A percentile compares a stretch with the other conserved stretches of the same genome.
These are phyloP conservation scores for Xylariaceae sp. DNA, from an alignment of 2,329 filamentous ascomycete species.

Conservation along the genomic window DNA sequence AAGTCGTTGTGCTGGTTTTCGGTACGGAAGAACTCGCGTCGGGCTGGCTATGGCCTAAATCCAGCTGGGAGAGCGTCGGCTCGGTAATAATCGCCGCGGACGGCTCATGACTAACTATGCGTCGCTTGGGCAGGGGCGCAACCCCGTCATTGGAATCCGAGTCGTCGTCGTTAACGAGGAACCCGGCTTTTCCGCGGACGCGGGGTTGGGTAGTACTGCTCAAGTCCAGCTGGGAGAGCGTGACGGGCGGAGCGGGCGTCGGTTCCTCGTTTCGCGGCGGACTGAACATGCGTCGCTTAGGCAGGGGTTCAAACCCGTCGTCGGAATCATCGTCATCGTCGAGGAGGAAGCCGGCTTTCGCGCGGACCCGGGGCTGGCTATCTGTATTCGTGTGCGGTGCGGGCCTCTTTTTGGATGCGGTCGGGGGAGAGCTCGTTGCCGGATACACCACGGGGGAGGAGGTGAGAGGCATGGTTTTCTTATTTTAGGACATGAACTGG, in stretches of 20 bases:
- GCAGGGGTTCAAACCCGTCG: conserved; percentile 35
- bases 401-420: conserved; percentile 34
- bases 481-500: conserved; percentile 16
- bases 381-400: conserved; percentile 32
- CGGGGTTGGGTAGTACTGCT: conserved; percentile 26
- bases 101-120: conserved; percentile 36
- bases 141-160: conserved; percentile 35
- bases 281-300: conserved; percentile 42
- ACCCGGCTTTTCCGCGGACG: conserved; percentile 38
- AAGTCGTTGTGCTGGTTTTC: conserved; percentile 3
- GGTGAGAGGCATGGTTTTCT: conserved; percentile 47
- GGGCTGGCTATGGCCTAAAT: conserved; percentile 8
- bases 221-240: conserved; percentile 10
- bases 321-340: conserved; percentile 37
- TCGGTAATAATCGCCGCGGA: conserved; percentile 25
- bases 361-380: conserved; percentile 32
- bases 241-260: conserved; percentile 23
- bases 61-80: conserved; percentile 15
- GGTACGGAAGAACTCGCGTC: conserved; percentile 22
- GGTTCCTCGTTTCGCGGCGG: conserved; percentile 27
- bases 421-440: conserved; percentile 40
- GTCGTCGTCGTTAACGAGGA: conserved; percentile 38
- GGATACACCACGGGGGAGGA: conserved; percentile 57
- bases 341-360: conserved; percentile 40
- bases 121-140: conserved; percentile 39